Conservation (phyloP, 2,329 filamentous ascomycete species). For the Fusarium sulawesiense region DNA sequence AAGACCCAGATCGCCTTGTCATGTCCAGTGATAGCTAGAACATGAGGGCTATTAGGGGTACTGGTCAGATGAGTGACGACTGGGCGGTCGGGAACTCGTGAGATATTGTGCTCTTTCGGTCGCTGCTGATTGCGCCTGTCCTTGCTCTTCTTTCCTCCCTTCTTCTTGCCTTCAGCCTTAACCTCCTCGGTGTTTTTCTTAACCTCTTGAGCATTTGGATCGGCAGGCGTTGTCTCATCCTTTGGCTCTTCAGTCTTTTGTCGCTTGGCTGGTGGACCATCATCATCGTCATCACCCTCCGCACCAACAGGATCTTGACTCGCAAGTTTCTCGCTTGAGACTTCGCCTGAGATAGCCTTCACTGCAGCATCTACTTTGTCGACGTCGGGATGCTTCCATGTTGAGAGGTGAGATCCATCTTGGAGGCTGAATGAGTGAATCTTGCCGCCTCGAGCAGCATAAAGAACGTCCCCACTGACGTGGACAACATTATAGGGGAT, state of each 20-base stretch:
- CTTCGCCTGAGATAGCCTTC: slow-evolving; percentile 32
- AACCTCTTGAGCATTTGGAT: slow-evolving; percentile 29
- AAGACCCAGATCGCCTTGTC: slow-evolving; percentile 94
- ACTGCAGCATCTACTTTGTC: slow-evolving; percentile 49
- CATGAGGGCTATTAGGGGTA: slow-evolving; percentile 72
- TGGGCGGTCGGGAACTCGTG: slow-evolving; percentile 61
- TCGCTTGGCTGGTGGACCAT: slow-evolving; percentile 53
- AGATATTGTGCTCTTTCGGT: slow-evolving; percentile 40
- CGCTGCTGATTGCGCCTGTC: slow-evolving; percentile 44
- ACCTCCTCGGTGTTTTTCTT: slow-evolving; percentile 14
- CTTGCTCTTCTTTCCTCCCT: slow-evolving; percentile 48
- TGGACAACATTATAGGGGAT: slow-evolving; percentile 75
- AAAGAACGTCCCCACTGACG: slow-evolving; percentile 67
- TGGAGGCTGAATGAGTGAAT: slow-evolving; percentile 74
- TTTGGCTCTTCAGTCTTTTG: slow-evolving; percentile 48
- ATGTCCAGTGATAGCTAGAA: slow-evolving; percentile 85
- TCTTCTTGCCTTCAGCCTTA: slow-evolving; percentile 37
- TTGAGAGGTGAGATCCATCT: slow-evolving; percentile 68
- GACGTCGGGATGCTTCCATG: slow-evolving; percentile 68
- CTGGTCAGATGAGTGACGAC: slow-evolving; percentile 76
- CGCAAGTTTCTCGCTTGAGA: slow-evolving; percentile 26
- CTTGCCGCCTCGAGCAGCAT: slow-evolving; percentile 78
- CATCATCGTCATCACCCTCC: slow-evolving; percentile 36
- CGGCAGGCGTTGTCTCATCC: slow-evolving; percentile 36
- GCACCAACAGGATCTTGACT: slow-evolving; percentile 8